Evolutionary conservation across 352 stramenopile genomes (phyloP).

Genomic region (Plasmopara viticola): DNA sequence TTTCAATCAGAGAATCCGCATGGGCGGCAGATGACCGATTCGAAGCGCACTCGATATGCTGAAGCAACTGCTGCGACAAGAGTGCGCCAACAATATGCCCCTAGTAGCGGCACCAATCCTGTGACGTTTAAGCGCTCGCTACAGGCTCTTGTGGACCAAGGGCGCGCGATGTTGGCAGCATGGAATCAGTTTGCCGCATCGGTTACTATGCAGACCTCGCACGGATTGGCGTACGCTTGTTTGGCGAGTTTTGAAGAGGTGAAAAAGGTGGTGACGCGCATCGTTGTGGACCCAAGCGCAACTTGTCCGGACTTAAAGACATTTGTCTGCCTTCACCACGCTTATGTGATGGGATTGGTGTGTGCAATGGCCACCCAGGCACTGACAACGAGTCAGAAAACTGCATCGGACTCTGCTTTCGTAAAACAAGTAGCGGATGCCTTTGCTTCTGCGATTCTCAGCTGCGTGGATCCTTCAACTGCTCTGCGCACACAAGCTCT

Average conservation of each 20-base stretch:
- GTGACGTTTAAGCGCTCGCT: conserved; percentile 44
- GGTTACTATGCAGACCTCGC: conserved; percentile 44
- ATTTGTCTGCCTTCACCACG: conserved; percentile 78
- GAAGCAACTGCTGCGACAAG: conserved; percentile 8
- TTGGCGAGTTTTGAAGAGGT: conserved; percentile 75
- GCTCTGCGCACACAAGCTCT: conserved; percentile 49
- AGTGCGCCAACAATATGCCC: conserved; percentile 20
- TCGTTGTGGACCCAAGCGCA: conserved; percentile 45
- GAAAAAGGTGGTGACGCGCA: conserved; percentile 64
- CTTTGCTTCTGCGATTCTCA: conserved; percentile 68
- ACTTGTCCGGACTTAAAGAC: conserved; percentile 41
- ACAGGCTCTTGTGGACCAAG: conserved; percentile 60
- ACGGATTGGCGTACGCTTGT: conserved; percentile 54
- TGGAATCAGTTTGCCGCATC: conserved; percentile 68
- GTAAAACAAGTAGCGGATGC: conserved; percentile 68
- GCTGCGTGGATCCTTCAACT: conserved; percentile 61
- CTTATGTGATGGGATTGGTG: conserved; percentile 70
- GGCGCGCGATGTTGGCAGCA: conserved; percentile 57
- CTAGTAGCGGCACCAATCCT: conserved; percentile 10
- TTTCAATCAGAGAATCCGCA: conserved; percentile 19
- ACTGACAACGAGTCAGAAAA: conserved; percentile 59
- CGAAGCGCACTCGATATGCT: conserved; percentile 28
- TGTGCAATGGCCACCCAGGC: conserved; percentile 73
- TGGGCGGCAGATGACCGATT: conserved; percentile 23
- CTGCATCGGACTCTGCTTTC: conserved; percentile 44